Conservation (phyloP, 225 moss, liverwort and hornwort genomes). For the Bryoerythrophyllum caledonicum region DNA sequence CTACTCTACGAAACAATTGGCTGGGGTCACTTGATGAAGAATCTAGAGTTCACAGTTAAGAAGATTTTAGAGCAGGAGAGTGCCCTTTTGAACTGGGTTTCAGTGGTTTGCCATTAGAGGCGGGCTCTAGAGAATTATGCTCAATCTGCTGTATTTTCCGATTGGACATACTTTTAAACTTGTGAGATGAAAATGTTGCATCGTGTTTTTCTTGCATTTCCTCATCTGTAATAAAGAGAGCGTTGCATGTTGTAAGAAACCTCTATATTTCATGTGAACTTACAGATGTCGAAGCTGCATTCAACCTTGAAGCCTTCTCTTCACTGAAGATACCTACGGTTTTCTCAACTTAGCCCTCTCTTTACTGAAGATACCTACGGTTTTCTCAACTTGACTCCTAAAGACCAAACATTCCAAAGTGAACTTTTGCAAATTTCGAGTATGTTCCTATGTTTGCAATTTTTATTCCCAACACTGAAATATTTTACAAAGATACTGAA, state of each 20-base stretch:
- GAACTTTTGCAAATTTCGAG: too few species aligned
- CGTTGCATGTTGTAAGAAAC: background rate
- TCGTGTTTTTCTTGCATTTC: background rate
- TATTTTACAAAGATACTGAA: too few species aligned
- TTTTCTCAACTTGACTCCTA: too few species aligned
- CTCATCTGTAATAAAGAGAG: background rate
- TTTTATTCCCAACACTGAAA: too few species aligned
- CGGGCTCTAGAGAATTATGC: constrained; percentile 10
- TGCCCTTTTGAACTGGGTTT: constrained; percentile 23
- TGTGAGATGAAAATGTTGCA: background rate
- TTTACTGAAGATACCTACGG: too few species aligned
- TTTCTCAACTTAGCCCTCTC: too few species aligned
- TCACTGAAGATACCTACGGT: too few species aligned
- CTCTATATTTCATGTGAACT: too few species aligned
- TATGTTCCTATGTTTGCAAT: too few species aligned
- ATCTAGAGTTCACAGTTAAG: constrained; percentile 12
- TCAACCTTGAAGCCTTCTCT: too few species aligned
- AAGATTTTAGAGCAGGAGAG: constrained; percentile 32
- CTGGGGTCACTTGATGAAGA: constrained; percentile 6
- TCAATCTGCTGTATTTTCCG: constrained; percentile 25
- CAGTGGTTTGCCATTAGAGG: constrained; percentile 4
- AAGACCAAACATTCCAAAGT: too few species aligned
- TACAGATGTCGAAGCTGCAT: too few species aligned
- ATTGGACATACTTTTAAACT: constrained; percentile 5
- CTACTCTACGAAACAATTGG: constrained; percentile 13